Evolutionary conservation across 306 rosid genomes (phyloP), one percentile per base, ranked within the genome.

Genomic region (Vicia sativa): DNA sequence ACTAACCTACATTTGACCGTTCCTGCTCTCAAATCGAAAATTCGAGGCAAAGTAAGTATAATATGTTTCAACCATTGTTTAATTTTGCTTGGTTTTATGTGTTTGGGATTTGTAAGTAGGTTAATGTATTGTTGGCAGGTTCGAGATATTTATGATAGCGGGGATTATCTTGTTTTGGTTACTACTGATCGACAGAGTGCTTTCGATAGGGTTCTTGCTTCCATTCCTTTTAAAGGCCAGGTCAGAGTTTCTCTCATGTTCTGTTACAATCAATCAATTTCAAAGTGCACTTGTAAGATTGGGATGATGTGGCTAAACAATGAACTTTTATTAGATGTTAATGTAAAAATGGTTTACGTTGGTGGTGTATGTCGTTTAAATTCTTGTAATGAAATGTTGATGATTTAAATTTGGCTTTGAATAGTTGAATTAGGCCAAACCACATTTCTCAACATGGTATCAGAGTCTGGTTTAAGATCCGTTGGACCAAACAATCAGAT

Each of bases 141-240:
- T 61, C 84, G 98, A 72, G 98, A 93, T 80, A 85, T 90, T 49
- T 93, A 93, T 65, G 97, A 93, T 53, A 62, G 76, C 26, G 97
- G 96, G 21, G 93, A 93, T 26, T 90, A 82, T 72, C 87, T 93
- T 46, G 88, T 93, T 80, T 70, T 93, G 26, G 97, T 90, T 26
- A 90, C 98, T 0, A 93, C 98, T 42, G 97, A 93, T 75, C 80
- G 98, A 67, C 97, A 85, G 75, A 90, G 98, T 75, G 98, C 98
- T 5, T 93, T 93, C 61, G 98, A 93, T 76, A 86, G 98, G 82
- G 82, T 93, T 83, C 98, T 93, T 58, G 96, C 97, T 75, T 93
- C 98, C 16, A 88, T 93, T 73, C 98, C 98, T 49, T 93, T 90
- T 77, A 93, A 90, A 77, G 97, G 98, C 78, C 98, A 90, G 96